Evolutionary conservation across 1,139 yeast species (phyloP).

Genomic region (Yamadazyma epiphylla): DNA sequence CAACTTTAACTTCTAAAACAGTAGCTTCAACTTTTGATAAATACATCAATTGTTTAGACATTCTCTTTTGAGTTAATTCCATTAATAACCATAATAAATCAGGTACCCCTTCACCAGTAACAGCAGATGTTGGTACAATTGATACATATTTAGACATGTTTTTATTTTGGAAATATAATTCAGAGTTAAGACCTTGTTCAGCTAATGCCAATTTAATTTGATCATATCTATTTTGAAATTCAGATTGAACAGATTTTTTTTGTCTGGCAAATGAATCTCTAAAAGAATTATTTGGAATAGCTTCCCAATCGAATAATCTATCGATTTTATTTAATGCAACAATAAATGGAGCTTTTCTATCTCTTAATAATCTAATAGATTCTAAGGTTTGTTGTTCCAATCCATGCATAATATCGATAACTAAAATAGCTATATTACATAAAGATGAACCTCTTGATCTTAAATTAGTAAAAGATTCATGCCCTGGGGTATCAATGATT

Average conservation of each 20-base stretch:
- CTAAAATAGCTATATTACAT: constrained; percentile 98
- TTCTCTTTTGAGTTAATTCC: constrained; percentile 95
- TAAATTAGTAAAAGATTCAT: constrained; percentile 96
- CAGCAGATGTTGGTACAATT: constrained; percentile 97
- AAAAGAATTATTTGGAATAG: constrained; percentile 88
- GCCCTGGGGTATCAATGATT: constrained; percentile 98
- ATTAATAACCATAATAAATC: constrained; percentile 94
- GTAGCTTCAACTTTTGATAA: constrained; percentile 93
- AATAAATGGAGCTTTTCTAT: constrained; percentile 95
- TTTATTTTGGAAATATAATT: constrained; percentile 90
- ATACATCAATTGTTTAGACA: constrained; percentile 98
- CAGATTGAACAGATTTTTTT: constrained; percentile 79
- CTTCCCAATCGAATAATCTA: constrained; percentile 93
- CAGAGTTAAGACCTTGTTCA: constrained; percentile 98
- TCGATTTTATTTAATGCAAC: constrained; percentile 97
- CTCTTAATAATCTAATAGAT: constrained; percentile 86
- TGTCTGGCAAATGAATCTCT: constrained; percentile 89
- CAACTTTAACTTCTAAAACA: constrained; percentile 94
- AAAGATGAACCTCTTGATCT: constrained; percentile 98
- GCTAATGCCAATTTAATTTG: constrained; percentile 88
- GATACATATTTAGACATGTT: constrained; percentile 92
- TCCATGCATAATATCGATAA: constrained; percentile 98
- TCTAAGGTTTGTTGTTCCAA: constrained; percentile 96
- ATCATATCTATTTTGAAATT: constrained; percentile 83
- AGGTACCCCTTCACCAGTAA: constrained; percentile 99